Evolutionary conservation across 768 basidiomycete species (phyloP).

Genomic region (Boletus sp.): DNA sequence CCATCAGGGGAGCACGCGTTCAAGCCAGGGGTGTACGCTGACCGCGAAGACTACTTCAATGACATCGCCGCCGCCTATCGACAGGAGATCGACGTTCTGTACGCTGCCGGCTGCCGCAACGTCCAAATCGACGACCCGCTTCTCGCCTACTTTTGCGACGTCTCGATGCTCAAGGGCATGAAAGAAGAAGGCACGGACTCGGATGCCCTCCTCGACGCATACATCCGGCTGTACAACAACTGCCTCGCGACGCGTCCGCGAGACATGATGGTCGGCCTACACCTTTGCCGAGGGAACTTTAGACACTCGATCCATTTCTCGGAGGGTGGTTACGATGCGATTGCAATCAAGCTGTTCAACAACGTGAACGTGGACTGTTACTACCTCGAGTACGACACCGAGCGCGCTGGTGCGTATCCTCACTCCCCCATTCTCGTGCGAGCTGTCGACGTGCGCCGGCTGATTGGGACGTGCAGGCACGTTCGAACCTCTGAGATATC

Average conservation of each 20-base stretch:
- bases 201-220: slow-evolving; percentile 63
- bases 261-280: slow-evolving; percentile 42
- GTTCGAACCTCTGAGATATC: slow-evolving; percentile 33
- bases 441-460: not conserved
- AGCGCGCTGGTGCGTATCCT: slow-evolving; percentile 38
- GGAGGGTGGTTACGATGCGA: slow-evolving; percentile 45
- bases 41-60: slow-evolving; percentile 44
- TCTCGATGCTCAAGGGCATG: slow-evolving; percentile 55
- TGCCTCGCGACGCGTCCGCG: slow-evolving; percentile 35
- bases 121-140: slow-evolving; percentile 49
- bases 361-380: slow-evolving; percentile 42
- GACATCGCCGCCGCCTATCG: slow-evolving; percentile 48
- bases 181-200: slow-evolving; percentile 58
- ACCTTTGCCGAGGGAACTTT: slow-evolving; percentile 44
- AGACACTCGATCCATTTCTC: slow-evolving; percentile 38
- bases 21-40: slow-evolving; percentile 17
- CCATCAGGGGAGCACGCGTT: slow-evolving; percentile 23
- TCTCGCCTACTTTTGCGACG: slow-evolving; percentile 64
- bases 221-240: slow-evolving; percentile 40
- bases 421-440: rapidly evolving
- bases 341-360: slow-evolving; percentile 46
- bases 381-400: slow-evolving; percentile 50
- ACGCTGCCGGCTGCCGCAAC: slow-evolving; percentile 42
- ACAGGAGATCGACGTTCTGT: slow-evolving; percentile 44
- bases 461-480: slow-evolving; percentile 18